A percentile compares a stretch with the other conserved stretches of the same genome.
phyloP scores from a whole-genome alignment of 257 asterid genomes.

The Fraxinus anomala region DNA sequence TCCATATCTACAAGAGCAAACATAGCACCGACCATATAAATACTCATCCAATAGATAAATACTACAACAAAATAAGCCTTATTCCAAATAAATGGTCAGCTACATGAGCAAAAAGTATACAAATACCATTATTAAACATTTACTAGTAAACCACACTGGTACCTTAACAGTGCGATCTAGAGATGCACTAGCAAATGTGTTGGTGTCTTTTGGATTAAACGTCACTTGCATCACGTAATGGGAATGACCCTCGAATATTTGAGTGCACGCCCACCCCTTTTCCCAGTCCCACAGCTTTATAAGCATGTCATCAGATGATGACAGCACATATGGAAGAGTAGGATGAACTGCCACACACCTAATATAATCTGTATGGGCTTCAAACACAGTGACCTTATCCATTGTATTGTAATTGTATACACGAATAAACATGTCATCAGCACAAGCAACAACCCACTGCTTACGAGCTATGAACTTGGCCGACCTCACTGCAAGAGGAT shows the following conservation, averaged over 20 bases:
- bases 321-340: conserved; percentile 85
- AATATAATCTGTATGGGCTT: conserved; percentile 96
- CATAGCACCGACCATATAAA: conserved; percentile 11
- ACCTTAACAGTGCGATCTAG: conserved; percentile 98
- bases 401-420: conserved; percentile 94
- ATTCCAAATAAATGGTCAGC: too few species aligned
- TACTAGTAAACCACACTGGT: conserved; percentile 9
- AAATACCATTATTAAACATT: conserved; percentile 9
- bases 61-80: too few species aligned
- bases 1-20: conserved; percentile 74
- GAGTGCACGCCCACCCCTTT: conserved; percentile 96
- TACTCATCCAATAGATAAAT: too few species aligned
- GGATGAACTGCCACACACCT: conserved; percentile 99
- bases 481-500: conserved; percentile 68
- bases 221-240: conserved; percentile 99
- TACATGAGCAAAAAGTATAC: too few species aligned
- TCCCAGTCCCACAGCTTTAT: conserved; percentile 99
- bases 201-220: conserved; percentile 95
- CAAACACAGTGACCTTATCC: conserved; percentile 96
- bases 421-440: conserved; percentile 96
- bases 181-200: conserved; percentile 99
- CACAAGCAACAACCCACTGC: conserved; percentile 99
- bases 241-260: conserved; percentile 97
- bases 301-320: conserved; percentile 99
- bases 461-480: conserved; percentile 91